A percentile compares a stretch with the other conserved stretches of the same genome.
Conservation (phyloP, 148 eudicot species). For the Rheum nobile region DNA sequence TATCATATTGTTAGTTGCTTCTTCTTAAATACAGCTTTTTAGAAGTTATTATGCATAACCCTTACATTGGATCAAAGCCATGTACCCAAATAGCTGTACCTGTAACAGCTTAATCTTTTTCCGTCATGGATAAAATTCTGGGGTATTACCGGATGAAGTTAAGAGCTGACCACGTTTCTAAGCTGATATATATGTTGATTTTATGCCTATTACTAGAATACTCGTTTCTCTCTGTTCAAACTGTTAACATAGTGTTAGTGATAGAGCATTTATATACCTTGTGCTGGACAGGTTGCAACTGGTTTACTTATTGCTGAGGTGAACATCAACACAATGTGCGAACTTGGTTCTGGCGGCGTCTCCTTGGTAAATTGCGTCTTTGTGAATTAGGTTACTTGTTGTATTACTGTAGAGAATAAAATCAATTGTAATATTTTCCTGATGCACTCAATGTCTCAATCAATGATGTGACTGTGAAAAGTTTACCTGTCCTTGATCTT, state of each 20-base stretch:
- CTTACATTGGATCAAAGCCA: not conserved
- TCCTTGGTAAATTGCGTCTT: conserved; percentile 56
- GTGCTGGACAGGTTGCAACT: conserved; percentile 58
- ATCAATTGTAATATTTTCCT: not conserved
- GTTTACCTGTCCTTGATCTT: conserved; percentile 8
- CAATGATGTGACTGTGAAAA: not conserved
- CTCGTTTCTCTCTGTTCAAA: not conserved
- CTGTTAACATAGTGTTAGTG: not conserved
- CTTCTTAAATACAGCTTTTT: not conserved
- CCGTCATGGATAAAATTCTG: not conserved
- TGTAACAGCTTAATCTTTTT: not conserved
- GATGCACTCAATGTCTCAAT: not conserved
- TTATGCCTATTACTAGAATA: not conserved
- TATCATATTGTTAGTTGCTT: not conserved
- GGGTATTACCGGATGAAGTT: not conserved
- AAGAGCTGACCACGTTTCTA: not conserved
- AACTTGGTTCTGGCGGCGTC: conserved; percentile 86
- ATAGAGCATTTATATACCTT: not conserved
- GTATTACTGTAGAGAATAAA: not conserved
- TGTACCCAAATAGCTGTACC: not conserved
- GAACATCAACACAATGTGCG: conserved; percentile 92
- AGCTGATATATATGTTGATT: not conserved
- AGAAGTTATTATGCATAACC: too few relatives aligned
- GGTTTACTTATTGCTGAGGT: conserved; percentile 92
- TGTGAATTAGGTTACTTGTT: not conserved